Evolutionary conservation across 1,284 basidiomycete species (phyloP).

Genomic region (Chalciporus piperatoides): DNA sequence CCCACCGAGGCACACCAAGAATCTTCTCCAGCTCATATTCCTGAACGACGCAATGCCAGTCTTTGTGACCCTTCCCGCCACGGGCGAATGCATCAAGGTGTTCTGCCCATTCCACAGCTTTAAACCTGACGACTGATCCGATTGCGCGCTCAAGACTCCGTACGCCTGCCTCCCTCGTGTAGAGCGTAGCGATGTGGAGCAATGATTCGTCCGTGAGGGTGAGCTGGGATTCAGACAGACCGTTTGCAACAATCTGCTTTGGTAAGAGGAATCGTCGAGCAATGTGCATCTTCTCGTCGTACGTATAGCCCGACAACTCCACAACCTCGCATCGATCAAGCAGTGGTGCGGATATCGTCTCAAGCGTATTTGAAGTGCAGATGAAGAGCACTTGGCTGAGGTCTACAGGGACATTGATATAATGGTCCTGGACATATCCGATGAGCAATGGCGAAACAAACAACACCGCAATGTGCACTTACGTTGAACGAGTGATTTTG

Average conservation of each 20-base stretch:
- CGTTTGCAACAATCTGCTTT: slow-evolving; percentile 77
- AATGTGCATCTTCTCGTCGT: slow-evolving; percentile 89
- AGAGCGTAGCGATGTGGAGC: slow-evolving; percentile 68
- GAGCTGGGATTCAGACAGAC: slow-evolving; percentile 52
- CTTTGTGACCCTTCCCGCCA: slow-evolving; percentile 22
- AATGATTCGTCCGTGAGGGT: slow-evolving; percentile 66
- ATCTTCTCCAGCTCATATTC: slow-evolving; percentile 79
- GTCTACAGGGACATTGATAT: slow-evolving; percentile 88
- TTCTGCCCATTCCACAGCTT: slow-evolving; percentile 88
- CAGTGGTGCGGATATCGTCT: slow-evolving; percentile 84
- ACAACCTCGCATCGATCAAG: slow-evolving; percentile 73
- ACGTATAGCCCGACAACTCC: slow-evolving; percentile 77
- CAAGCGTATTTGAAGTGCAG: slow-evolving; percentile 83
- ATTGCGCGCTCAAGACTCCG: slow-evolving; percentile 85
- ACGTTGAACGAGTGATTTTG: slow-evolving; percentile 85
- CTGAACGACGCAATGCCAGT: slow-evolving; percentile 65
- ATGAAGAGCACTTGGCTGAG: slow-evolving; percentile 87
- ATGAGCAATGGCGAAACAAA: slow-evolving; percentile 6
- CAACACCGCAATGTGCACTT: slow-evolving; percentile 26
- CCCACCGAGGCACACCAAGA: slow-evolving; percentile 78
- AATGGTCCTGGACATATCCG: slow-evolving; percentile 65
- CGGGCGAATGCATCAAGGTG: slow-evolving; percentile 46
- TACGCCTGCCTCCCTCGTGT: slow-evolving; percentile 91
- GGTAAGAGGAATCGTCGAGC: slow-evolving; percentile 81
- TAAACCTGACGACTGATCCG: slow-evolving; percentile 79